Percentiles rank a stretch among this genome's conserved stretches.
phyloP scores from a whole-genome alignment of 768 basidiomycete species.

The Phaeotremella fagi region DNA sequence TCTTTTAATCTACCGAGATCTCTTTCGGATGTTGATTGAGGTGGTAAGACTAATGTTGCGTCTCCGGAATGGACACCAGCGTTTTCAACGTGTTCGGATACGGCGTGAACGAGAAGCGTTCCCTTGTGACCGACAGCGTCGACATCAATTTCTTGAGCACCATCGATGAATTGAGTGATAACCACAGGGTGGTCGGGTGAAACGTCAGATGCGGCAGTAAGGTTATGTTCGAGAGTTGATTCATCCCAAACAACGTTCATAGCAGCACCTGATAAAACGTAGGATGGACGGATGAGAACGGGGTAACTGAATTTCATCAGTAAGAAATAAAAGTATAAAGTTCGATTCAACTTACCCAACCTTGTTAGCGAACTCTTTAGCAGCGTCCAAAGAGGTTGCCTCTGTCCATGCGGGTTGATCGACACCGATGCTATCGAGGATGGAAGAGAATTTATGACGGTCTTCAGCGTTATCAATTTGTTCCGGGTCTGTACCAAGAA shows the following conservation, averaged over 20 bases:
- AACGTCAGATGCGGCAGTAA: conserved; percentile 93
- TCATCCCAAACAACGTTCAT: conserved; percentile 99
- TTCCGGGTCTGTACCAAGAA: conserved; percentile 90
- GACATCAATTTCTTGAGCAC: conserved; percentile 95
- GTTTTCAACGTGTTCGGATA: conserved; percentile 98
- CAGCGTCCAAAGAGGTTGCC: conserved; percentile 78
- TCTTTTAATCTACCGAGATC: conserved; percentile 86
- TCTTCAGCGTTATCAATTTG: conserved; percentile 97
- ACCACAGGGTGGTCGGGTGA: conserved; percentile 97
- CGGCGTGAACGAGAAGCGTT: conserved; percentile 83
- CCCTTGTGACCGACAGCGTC: conserved; percentile 95
- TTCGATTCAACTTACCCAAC: conserved; percentile 59
- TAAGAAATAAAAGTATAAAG: neutral
- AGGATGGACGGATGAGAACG: conserved; percentile 95
- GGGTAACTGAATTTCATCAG: conserved; percentile 62
- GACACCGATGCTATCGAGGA: conserved; percentile 88
- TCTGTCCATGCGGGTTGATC: conserved; percentile 98
- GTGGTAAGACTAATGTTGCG: conserved; percentile 93
- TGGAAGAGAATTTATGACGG: conserved; percentile 97
- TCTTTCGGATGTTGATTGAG: conserved; percentile 66
- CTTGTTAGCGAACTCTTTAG: conserved; percentile 81
- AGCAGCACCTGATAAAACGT: conserved; percentile 95
- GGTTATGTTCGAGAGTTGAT: conserved; percentile 78
- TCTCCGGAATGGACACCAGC: conserved; percentile 99
- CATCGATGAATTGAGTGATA: conserved; percentile 97